A percentile compares a stretch with the other conserved stretches of the same genome.
phyloP scores from a whole-genome alignment of 331 rosid genomes.

The Arachis monticola region DNA sequence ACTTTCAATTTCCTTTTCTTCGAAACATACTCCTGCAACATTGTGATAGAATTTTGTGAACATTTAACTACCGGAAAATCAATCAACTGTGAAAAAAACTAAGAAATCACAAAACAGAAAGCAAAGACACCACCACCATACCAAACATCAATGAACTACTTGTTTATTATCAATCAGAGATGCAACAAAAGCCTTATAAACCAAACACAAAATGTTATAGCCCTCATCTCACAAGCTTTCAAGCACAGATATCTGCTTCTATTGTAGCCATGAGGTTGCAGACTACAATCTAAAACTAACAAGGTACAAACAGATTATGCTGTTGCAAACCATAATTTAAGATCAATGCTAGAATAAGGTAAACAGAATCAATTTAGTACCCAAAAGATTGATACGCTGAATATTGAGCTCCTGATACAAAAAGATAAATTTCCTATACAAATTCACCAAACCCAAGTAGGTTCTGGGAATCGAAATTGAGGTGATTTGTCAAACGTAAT shows the following conservation, averaged over 20 bases:
- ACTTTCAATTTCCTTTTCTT: conserved; percentile 50
- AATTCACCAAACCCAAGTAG: too few relatives aligned
- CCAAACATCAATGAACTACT: neutral
- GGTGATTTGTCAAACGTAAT: too few relatives aligned
- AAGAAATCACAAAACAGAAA: neutral
- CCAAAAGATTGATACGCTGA: too few relatives aligned
- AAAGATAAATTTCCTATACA: too few relatives aligned
- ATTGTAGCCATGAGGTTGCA: too few relatives aligned
- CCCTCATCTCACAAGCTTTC: neutral
- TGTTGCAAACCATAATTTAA: too few relatives aligned
- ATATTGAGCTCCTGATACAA: too few relatives aligned
- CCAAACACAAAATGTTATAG: neutral
- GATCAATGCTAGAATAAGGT: too few relatives aligned
- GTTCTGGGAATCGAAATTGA: too few relatives aligned
- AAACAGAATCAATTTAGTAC: too few relatives aligned
- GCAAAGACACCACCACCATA: neutral
- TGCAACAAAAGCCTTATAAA: neutral
- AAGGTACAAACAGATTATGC: too few relatives aligned
- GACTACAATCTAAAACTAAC: too few relatives aligned
- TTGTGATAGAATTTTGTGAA: conserved; percentile 3
- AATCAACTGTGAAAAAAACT: neutral
- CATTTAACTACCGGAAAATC: neutral
- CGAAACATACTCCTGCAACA: conserved; percentile 57
- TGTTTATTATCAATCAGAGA: neutral
- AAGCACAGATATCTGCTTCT: neutral